phyloP scores from a whole-genome alignment of 2,329 filamentous ascomycete species.

The Cytospora paraplurivora region DNA sequence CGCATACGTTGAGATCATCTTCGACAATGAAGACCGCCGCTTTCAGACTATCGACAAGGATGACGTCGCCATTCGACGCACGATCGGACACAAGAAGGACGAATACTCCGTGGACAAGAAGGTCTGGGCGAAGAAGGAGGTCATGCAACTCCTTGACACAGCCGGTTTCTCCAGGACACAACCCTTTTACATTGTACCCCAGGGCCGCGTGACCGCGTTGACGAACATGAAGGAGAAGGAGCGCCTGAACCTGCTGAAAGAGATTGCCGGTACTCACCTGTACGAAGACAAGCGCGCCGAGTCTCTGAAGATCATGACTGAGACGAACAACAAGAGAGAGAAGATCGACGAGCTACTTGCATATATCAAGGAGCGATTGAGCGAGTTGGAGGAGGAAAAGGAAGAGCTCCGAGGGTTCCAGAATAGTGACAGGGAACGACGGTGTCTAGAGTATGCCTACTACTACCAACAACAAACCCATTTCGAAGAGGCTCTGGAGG shows the following conservation, averaged over 20 bases:
- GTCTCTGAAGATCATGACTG: constrained; percentile 93
- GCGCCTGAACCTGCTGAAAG: constrained; percentile 85
- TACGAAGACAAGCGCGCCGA: constrained; percentile 92
- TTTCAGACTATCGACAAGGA: constrained; percentile 89
- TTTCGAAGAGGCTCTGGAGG: constrained; percentile 74
- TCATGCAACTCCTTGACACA: constrained; percentile 92
- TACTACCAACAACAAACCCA: constrained; percentile 86
- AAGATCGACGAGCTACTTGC: constrained; percentile 93
- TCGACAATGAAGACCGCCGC: constrained; percentile 87
- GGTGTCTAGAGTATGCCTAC: constrained; percentile 92
- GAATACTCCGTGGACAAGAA: constrained; percentile 98
- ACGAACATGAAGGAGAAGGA: constrained; percentile 99
- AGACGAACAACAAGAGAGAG: constrained; percentile 89
- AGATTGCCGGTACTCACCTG: constrained; percentile 96
- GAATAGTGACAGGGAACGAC: constrained; percentile 88
- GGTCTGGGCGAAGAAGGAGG: constrained; percentile 90
- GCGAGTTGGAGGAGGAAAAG: constrained; percentile 94
- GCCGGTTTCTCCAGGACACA: constrained; percentile 97
- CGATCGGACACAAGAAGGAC: constrained; percentile 96
- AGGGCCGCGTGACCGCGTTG: constrained; percentile 90
- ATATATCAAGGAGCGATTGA: constrained; percentile 87
- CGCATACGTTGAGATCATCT: constrained; percentile 98
- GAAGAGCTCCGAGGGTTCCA: constrained; percentile 93
- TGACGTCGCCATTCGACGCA: constrained; percentile 83
- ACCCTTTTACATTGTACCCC: constrained; percentile 98